Base-by-base conservation (phyloP, 2,329 filamentous ascomycete species). In the Fusarium sp. region DNA sequence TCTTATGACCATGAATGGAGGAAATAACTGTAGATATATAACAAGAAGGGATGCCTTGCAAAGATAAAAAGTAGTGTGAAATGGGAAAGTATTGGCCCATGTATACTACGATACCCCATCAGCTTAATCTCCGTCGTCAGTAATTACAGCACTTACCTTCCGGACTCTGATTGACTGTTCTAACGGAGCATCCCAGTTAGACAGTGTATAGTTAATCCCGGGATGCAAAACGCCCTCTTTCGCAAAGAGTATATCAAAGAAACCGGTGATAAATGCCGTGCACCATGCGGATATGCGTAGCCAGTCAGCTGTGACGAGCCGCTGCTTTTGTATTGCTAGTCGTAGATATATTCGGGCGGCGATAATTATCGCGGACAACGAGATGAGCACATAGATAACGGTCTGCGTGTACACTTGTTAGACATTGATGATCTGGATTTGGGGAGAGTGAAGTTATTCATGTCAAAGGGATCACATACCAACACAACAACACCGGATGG, bases 31-130 rank as follows among this genome's bases (percentile, higher is more conserved):
- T 2, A 73, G 38, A 20, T 75, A 75, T 4, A 71, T 29, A 2
- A 65, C 61, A 1, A 75, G 62, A 2, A 75, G 61, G 2, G 70
- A 60, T 2, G 73, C 73, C 31, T 75, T 75, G 56, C 67, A 75
- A 1, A 75, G 64, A 9, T 72, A 75, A 4, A 75, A 58, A 0
- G 72, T 70, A 2, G 72, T 61, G 17, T 71, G 53, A 35, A 71
- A 63, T 7, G 72, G 70, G 7, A 75, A 45, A 3, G 55, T 11
- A 2, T 45, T 41, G 7, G 36, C 45, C 62, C 62, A 74, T 14
- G 50, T 54, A 4, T 60, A 10, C 72, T 74, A 18, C 0, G 18
- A 6, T 13, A n/a, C 20, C 14, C 0, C 5, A 17, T 73, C 17
- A 73, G 62, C 14, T 31, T 3, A 3, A 12, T 8, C 3, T 3